Evolutionary conservation across 2,329 filamentous ascomycete species (phyloP).

Genomic region (Hymenotorrendiella dingleyae): DNA sequence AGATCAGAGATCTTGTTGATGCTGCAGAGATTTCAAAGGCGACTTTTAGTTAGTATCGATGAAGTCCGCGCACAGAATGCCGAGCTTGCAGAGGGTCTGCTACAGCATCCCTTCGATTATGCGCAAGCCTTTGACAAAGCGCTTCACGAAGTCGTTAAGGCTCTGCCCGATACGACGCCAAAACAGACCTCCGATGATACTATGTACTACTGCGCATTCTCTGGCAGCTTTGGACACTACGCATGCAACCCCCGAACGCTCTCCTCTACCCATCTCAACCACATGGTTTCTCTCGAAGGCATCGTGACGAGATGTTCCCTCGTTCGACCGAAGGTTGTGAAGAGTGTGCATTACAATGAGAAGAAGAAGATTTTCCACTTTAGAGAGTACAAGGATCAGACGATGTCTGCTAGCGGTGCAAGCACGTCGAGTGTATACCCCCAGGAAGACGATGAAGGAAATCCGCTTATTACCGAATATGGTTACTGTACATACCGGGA

Average conservation of each 20-base stretch:
- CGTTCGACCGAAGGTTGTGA: constrained; percentile 94
- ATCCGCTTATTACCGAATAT: constrained; percentile 90
- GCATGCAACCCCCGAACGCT: constrained; percentile 92
- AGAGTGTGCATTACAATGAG: constrained; percentile 96
- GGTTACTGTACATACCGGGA: constrained; percentile 93
- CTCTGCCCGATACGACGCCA: constrained; percentile 67
- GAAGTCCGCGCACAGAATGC: constrained; percentile 83
- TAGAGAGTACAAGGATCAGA: constrained; percentile 90
- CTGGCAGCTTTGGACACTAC: constrained; percentile 91
- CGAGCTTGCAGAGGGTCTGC: constrained; percentile 71
- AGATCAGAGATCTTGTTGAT: constrained; percentile 80
- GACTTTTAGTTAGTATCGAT: constrained; percentile 73
- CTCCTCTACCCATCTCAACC: constrained; percentile 82
- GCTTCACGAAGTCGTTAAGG: constrained; percentile 80
- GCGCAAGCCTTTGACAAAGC: constrained; percentile 83
- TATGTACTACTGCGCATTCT: constrained; percentile 94
- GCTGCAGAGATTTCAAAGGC: constrained; percentile 61
- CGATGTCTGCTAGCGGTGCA: constrained; percentile 83
- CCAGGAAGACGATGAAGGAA: constrained; percentile 86
- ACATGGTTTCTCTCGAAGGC: constrained; percentile 95
- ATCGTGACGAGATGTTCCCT: constrained; percentile 96
- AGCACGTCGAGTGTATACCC: constrained; percentile 91
- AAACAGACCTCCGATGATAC: constrained; percentile 73
- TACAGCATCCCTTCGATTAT: constrained; percentile 84
- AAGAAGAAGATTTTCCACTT: constrained; percentile 79